Conservation (phyloP, 1,139 yeast species). For the Suhomyces bribrorum region DNA sequence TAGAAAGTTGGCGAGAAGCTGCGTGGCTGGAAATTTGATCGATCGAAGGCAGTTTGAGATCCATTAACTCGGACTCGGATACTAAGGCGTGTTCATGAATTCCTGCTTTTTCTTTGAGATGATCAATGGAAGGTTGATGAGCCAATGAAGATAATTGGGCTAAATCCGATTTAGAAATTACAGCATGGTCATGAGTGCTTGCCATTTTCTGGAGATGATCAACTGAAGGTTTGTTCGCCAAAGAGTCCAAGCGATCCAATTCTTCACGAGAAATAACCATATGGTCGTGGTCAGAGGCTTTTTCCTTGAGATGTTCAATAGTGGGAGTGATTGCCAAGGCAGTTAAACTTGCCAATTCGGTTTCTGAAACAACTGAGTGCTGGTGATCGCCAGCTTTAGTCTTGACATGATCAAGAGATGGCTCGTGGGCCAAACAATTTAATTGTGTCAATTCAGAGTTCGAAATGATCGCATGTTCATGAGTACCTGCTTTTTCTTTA, state of each 20-base stretch:
- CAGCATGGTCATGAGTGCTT: conserved; percentile 1
- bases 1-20: conserved; percentile 2
- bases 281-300: conserved; percentile 5
- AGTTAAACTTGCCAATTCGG: conserved; percentile 18
- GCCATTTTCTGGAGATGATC: conserved; percentile 14
- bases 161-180: conserved; percentile 6
- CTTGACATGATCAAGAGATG: conserved; percentile 17
- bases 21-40: conserved; percentile 13
- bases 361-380: conserved; percentile 1
- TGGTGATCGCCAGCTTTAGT: conserved; percentile 11
- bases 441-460: conserved; percentile 15
- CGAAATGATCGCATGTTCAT: conserved; percentile 22
- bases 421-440: conserved; percentile 15
- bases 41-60: conserved; percentile 19
- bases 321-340: conserved; percentile 20
- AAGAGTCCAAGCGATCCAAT: conserved; percentile 15
- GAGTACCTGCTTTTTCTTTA: conserved; percentile 15
- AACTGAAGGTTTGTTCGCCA: conserved; percentile 19
- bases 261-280: conserved; percentile 12
- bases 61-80: conserved; percentile 13
- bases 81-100: conserved; percentile 7
- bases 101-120: conserved; percentile 16
- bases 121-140: conserved; percentile 20
- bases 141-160: conserved; percentile 14
- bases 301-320: conserved; percentile 21